Conservation (phyloP, 371 early-diverging fungal species). For the Batrachochytrium dendrobatidis region DNA sequence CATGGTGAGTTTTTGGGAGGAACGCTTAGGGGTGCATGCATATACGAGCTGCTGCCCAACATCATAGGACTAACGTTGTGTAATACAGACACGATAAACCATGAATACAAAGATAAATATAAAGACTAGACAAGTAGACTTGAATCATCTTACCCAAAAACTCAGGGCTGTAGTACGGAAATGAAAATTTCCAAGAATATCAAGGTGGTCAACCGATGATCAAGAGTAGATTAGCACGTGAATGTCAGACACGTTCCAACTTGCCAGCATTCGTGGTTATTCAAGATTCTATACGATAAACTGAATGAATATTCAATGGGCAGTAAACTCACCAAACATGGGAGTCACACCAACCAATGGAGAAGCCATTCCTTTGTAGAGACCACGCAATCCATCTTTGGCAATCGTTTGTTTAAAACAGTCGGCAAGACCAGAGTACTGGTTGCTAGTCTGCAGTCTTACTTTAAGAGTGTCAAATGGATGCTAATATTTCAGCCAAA, state of each 20-base stretch:
- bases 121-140: constrained; percentile 16
- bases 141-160: constrained; percentile 16
- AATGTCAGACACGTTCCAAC: no score
- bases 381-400: constrained; percentile 41
- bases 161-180: constrained; percentile 14
- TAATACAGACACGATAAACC: neutral
- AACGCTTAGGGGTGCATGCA: constrained; percentile 49
- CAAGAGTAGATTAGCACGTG: no score
- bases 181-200: no score
- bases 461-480: constrained; percentile 54
- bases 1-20: constrained; percentile 54
- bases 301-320: neutral
- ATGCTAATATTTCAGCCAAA: constrained; percentile 25
- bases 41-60: constrained; percentile 62
- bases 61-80: constrained; percentile 52
- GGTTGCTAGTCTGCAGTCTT: constrained; percentile 82
- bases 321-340: constrained; percentile 63
- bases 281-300: no score
- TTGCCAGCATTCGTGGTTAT: no score
- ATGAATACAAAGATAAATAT: constrained; percentile 4
- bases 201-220: no score
- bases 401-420: constrained; percentile 81
- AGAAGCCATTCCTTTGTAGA: constrained; percentile 44
- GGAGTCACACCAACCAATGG: constrained; percentile 53
- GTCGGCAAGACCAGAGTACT: constrained; percentile 83